Percentiles rank a stretch among this genome's conserved stretches.
Evolutionary conservation across 208 protist genomes (phyloP).

Genomic region (Lotmaria passim): DNA sequence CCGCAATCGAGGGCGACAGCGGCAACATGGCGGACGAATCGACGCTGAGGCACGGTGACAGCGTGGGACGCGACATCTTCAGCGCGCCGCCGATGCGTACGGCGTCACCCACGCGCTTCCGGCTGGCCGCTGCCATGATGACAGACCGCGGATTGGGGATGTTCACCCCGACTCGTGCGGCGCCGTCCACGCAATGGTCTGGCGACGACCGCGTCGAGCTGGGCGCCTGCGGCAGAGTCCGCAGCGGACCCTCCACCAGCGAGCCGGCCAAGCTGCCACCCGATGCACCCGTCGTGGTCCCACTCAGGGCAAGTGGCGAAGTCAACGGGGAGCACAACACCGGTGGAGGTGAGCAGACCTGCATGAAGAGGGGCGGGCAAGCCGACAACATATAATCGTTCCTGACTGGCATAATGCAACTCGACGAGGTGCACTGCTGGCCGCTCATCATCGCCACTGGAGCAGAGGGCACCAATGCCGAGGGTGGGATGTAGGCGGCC

Average conservation of each 20-base stretch:
- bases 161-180: not conserved
- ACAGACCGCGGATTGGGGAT: slow-evolving; percentile 17
- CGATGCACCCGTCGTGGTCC: not conserved
- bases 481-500: not conserved
- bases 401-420: not conserved
- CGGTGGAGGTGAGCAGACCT: not conserved
- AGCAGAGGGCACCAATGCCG: not conserved
- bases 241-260: not conserved
- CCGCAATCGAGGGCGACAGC: not conserved
- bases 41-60: slow-evolving; percentile 8
- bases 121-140: not conserved
- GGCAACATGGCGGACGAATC: not conserved
- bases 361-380: no score
- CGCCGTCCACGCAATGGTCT: not conserved
- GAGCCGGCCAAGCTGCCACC: not conserved
- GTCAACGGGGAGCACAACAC: slow-evolving; percentile 12
- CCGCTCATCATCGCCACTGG: not conserved
- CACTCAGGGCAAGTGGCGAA: not conserved
- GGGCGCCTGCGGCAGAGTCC: not conserved
- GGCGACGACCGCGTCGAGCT: not conserved
- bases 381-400: no score
- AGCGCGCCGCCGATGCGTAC: not conserved
- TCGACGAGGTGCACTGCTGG: not conserved
- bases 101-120: not conserved
- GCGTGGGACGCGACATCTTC: not conserved